Base-by-base conservation (phyloP, 2,329 filamentous ascomycete species). In the Cercospora sp. region DNA sequence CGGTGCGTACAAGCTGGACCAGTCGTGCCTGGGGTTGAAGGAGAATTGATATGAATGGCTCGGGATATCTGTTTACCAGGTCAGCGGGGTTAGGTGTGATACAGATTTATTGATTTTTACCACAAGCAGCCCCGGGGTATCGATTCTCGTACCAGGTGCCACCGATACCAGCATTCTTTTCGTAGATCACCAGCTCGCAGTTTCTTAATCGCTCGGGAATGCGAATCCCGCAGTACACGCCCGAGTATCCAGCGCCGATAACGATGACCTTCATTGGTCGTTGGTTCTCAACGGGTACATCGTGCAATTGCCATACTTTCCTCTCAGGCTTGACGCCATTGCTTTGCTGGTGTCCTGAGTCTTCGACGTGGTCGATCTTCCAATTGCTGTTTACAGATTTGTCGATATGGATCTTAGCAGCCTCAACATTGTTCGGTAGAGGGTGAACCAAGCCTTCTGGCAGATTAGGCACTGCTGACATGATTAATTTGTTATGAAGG, bases 221-320 rank as follows among this genome's bases (percentile, higher is more conserved):
- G 5, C 81, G 75, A 61, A 83, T 83, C 3, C 80, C 80, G 42
- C 77, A 77, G 65, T 82, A 83, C 8, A 83, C 80, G 20, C 81
- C 80, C 0, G 80, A 82, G 60, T 80, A 82, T 0, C 81, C 81
- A 42, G 80, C 81, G 31, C 81, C 81, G 28, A 83, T 82, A 3
- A 82, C 79, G 62, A 83, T 80, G 48, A 83, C 80, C 60, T 77
- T 81, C 26, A 83, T 73, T 3, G 76, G 79, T 6, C 81, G 75
- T 45, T 78, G 74, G 64, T 82, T 82, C 63, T 83, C 81, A n/a
- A 83, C 74, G 0, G 80, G 78, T 2, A 69, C 68, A 63, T 82
- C 78, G 60, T 78, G 77, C 2, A 83, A 72, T 9, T 74, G 71
- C 73, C 75, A 79, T 12, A 65, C 58, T 5, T 65, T 20, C 16